Evolutionary conservation across 1,139 yeast species (phyloP), one percentile per base, ranked within the genome.

Genomic region (Kodamaea sp.): DNA sequence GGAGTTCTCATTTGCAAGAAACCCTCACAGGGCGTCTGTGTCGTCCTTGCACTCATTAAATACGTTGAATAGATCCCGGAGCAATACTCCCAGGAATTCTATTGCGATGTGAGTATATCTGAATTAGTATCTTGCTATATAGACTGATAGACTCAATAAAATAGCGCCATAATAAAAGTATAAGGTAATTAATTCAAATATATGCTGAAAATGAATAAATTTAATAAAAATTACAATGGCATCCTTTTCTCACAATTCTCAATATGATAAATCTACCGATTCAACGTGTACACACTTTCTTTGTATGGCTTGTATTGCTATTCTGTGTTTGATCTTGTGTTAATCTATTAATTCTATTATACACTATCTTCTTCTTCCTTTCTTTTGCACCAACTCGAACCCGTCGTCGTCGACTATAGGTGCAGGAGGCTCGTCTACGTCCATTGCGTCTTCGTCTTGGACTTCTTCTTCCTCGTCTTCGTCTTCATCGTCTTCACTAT

Each of bases 331-430:
- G n/a, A n/a, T n/a, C n/a, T 19, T 19, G 9, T 19, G 21, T 19
- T 7, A 19, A 19, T 19, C 9, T 7, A 19, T 19, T 9, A 19
- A 19, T 19, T 19, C 21, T 9, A 19, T 7, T 19, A 19, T 7
- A 19, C 21, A 7, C 25, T 39, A 48, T 18, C 28, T 26, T 41
- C 49, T 65, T 55, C 71, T 73, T 16, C 83, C 80, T 51, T 74
- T 81, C 51, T 74, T 80, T 51, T 82, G 88, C 7, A 90, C 97
- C 42, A 89, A 62, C 49, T 89, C 92, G 53, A 90, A 90, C 2
- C 97, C 97, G 55, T 90, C 97, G 21, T 90, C 97, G 56, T 90
- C 97, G 9, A 90, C 72, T 9, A 85, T 57, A 7, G 96, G 96
- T 15, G 72, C 77, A 15, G 64, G 60, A 24, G 62, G 68, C 3